A percentile compares a stretch with the other conserved stretches of the same genome.
Evolutionary conservation across 208 protist genomes (phyloP).

Genomic region (Leishmania martiniquensis): DNA sequence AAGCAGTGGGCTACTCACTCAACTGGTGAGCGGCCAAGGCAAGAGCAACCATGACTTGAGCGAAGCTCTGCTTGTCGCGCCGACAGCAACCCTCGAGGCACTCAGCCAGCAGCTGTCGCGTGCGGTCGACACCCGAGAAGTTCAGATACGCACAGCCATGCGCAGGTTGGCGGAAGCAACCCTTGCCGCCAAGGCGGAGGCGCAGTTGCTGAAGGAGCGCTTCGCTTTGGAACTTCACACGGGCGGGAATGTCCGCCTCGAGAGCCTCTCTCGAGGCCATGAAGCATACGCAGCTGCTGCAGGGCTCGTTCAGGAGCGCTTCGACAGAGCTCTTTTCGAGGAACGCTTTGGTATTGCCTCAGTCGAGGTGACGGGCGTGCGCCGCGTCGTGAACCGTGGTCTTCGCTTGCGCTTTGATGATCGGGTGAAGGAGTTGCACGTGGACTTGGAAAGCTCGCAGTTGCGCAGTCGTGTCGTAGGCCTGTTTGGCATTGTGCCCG

Average conservation of each 20-base stretch:
- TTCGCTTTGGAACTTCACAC: slow-evolving; percentile 87
- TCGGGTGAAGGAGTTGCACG: slow-evolving; percentile 62
- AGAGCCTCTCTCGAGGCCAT: slow-evolving; percentile 55
- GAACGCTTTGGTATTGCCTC: slow-evolving; percentile 52
- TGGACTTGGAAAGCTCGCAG: slow-evolving; percentile 76
- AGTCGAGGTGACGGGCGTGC: slow-evolving; percentile 73
- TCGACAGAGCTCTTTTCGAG: slow-evolving; percentile 60
- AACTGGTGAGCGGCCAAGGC: not conserved
- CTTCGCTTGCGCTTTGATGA: slow-evolving; percentile 86
- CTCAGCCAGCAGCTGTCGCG: slow-evolving; percentile 36
- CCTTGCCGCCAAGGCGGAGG: slow-evolving; percentile 12
- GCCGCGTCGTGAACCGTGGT: slow-evolving; percentile 80
- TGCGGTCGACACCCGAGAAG: slow-evolving; percentile 69
- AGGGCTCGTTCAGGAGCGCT: slow-evolving; percentile 70
- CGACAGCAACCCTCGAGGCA: slow-evolving; percentile 31
- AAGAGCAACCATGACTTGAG: no score
- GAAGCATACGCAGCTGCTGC: slow-evolving; percentile 71
- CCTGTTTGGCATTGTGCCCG: slow-evolving; percentile 75
- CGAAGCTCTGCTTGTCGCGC: not conserved
- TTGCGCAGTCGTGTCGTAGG: slow-evolving; percentile 75
- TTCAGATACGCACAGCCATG: slow-evolving; percentile 56
- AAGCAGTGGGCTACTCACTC: slow-evolving; percentile 6
- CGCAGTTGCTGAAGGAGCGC: slow-evolving; percentile 54
- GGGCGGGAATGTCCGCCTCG: slow-evolving; percentile 90
- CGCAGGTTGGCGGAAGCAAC: slow-evolving; percentile 42